Base-by-base conservation (phyloP, 2,329 filamentous ascomycete genomes). In the Westerdykella ornata region DNA sequence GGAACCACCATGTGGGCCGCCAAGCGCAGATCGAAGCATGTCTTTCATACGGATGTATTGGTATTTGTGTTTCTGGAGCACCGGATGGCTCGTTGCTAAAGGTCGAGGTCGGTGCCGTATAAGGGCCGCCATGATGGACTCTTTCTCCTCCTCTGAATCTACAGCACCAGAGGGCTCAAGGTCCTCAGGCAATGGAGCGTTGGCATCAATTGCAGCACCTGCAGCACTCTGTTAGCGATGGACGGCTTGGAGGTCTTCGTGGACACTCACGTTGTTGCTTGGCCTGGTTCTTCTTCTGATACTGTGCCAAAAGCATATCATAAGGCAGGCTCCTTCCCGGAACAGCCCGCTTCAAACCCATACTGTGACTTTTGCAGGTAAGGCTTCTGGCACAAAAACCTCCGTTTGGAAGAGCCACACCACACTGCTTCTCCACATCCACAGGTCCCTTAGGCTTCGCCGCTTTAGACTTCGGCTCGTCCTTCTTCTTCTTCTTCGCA, bases 171-270 rank as follows among this genome's bases (percentile, higher is more conserved):
- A 65, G 5, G 80, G 81, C 46, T 87, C 86, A 43, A 78, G 78
- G 35, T 94, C 87, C 55, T 96, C 88, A 54, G 90, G 87, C 14
- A 92, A 69, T 2, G 88, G 89, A 1, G 89, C 89, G 63, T 94
- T 94, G 42, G 92, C 90, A 63, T 97, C 89, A 52, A 98, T 84
- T 29, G 89, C 88, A 28, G 89, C 89, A 71, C 96, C 87, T 92
- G 63, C 9, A 20, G 20, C 16, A 22, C 11, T 22, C 31, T 35
- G 35, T 53, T 39, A 54, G 52, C 52, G 41, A 35, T 54, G 41
- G 31, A 17, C 17, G 14, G 17, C 3, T 30, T 26, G 22, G 33
- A 38, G 37, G 20, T 19, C 16, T 32, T 8, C 15, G 11, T 35
- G 8, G 13, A 28, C 12, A 76, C 83, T 69, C 74, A 89, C 87